phyloP scores from a whole-genome alignment of 768 basidiomycete species.

The Xerocomus brunneocitrinus region DNA sequence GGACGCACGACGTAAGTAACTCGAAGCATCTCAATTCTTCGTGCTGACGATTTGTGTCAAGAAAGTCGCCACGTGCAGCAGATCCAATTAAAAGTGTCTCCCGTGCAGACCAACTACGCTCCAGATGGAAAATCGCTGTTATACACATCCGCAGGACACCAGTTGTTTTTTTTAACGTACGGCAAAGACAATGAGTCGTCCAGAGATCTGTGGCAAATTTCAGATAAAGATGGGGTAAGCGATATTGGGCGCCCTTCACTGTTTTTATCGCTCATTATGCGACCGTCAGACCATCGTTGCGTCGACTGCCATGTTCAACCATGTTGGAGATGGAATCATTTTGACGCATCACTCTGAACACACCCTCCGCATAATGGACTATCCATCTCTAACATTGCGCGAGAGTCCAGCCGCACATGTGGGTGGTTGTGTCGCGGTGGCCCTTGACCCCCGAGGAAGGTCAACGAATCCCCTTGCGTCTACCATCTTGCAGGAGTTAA shows the following conservation, averaged over 20 bases:
- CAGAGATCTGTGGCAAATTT: slow-evolving; percentile 48
- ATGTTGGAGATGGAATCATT: slow-evolving; percentile 67
- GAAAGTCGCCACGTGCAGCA: slow-evolving; percentile 70
- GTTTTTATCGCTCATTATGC: not conserved
- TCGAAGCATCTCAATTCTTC: not conserved
- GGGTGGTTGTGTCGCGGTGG: slow-evolving; percentile 72
- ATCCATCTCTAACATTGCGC: slow-evolving; percentile 53
- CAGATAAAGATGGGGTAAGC: slow-evolving; percentile 29
- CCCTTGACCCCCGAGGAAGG: slow-evolving; percentile 78
- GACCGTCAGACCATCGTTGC: slow-evolving; percentile 41
- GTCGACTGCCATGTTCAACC: slow-evolving; percentile 72
- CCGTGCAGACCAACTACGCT: slow-evolving; percentile 63
- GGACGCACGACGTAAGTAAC: slow-evolving; percentile 71
- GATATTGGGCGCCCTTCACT: not conserved
- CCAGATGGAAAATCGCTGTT: slow-evolving; percentile 67
- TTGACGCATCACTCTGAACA: slow-evolving; percentile 61
- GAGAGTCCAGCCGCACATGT: slow-evolving; percentile 73
- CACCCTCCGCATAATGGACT: slow-evolving; percentile 64
- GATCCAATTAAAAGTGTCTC: slow-evolving; percentile 52
- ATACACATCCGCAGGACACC: slow-evolving; percentile 56
- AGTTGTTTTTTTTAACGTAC: slow-evolving; percentile 56
- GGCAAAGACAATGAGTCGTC: slow-evolving; percentile 49
- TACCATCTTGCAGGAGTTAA: not conserved
- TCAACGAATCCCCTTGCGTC: slow-evolving; percentile 18
- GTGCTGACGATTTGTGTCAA: slow-evolving; percentile 27